Base-by-base conservation (phyloP, 2,329 filamentous ascomycete species). In the Exserohilum turcica region DNA sequence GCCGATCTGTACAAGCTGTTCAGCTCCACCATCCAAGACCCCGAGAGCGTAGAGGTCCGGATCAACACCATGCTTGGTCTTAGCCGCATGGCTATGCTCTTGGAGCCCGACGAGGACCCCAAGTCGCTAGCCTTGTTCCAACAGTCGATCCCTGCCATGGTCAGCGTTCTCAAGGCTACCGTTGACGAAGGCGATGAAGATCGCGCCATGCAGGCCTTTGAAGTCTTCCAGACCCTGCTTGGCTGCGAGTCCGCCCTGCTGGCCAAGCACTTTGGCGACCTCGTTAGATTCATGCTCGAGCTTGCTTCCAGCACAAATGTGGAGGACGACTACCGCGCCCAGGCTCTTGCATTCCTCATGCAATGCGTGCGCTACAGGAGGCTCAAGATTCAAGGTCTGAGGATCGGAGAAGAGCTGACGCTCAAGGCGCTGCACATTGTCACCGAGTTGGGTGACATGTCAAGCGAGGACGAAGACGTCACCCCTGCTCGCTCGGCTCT, bases 161-260 rank as follows among this genome's bases (percentile, higher is more conserved):
- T 97, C 54, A 84, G 86, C 59, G 91, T 97, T 9, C 83, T 97
- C 62, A 94, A 96, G 82, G 84, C 87, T 59, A 86, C 90, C 21
- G 89, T 97, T 53, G 84, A 91, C 66, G 83, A 84, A 52, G 84
- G 85, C 52, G 89, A 97, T 66, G 92, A 97, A 66, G 92, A 96
- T 72, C 88, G 89, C 73, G 87, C 90, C 65, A 91, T 93, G 81
- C 87, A 93, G 72, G 86, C 91, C 21, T 99, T 97, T 66, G 94
- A 97, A 74, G 92, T 96, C 63, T 96, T 97, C 84, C 94, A 97
- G 80, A 94, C 91, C 44, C 87, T 97, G 67, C 84, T 99, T 48
- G 90, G 89, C 60, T 96, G 91, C 74, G 93, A 97, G 73, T 89
- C 91, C 27, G 85, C 90, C 40, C 84, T 97, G 44, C 80, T 97